phyloP scores from a whole-genome alignment of 176 grass and related monocot genomes.

The Paspalum vaginatum region DNA sequence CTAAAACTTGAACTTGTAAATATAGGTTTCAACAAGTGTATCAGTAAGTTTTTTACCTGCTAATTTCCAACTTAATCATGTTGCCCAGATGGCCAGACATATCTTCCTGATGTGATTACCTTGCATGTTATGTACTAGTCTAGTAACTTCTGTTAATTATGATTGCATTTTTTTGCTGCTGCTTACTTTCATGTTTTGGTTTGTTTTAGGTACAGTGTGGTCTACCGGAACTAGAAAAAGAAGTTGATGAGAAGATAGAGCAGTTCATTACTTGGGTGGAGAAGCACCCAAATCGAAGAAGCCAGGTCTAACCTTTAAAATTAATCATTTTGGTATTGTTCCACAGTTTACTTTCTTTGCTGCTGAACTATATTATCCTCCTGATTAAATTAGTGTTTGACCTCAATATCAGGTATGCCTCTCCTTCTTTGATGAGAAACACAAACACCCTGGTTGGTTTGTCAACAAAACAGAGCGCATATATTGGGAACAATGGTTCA shows the following conservation, averaged over 20 bases:
- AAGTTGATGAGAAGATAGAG: conserved; percentile 86
- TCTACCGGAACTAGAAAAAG: conserved; percentile 85
- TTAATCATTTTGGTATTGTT: conserved; percentile 7
- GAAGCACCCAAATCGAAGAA: conserved; percentile 93
- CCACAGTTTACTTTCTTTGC: conserved; percentile 28
- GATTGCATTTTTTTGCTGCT: background rate
- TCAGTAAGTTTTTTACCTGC: conserved; percentile 3
- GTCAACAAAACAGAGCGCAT: conserved; percentile 73
- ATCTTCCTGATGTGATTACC: background rate
- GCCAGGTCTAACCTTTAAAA: conserved; percentile 54
- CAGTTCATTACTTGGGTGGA: conserved; percentile 82
- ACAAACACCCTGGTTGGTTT: conserved; percentile 84
- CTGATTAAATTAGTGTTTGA: conserved; percentile 9
- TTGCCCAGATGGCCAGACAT: background rate
- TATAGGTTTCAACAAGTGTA: background rate
- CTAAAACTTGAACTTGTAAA: background rate
- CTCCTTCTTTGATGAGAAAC: conserved; percentile 86
- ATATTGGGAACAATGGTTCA: conserved; percentile 95
- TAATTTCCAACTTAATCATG: background rate
- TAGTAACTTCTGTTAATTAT: background rate
- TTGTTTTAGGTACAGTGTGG: conserved; percentile 82
- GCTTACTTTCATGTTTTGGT: background rate
- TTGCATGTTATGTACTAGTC: background rate
- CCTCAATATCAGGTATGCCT: conserved; percentile 65
- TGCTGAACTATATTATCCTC: conserved; percentile 7